Evolutionary conservation across 73 alveolate species (phyloP), one percentile per base, ranked within the genome.

Genomic region (Paramecium bursaria): DNA sequence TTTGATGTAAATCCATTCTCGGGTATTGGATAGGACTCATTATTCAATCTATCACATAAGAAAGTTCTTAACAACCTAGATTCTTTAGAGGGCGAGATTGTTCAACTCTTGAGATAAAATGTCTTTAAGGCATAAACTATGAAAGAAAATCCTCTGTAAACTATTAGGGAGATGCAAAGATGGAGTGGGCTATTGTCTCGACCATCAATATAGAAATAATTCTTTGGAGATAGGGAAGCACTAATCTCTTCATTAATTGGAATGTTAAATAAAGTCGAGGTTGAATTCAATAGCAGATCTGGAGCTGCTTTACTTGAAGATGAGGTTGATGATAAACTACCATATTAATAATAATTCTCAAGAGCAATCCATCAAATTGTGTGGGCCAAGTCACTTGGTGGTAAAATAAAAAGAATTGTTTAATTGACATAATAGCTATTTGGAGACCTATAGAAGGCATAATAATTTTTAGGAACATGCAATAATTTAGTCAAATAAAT

Each of bases 161-260:
- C 87, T 5, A 73, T 94, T 46, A 85, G 97, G 53, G 96, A 94
- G 39, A 88, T 94, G 94, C 88, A 92, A 49, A 90, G 95, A 73
- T 94, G 98, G 96, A 90, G 91, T 47, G 98, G 98, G 5, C 88
- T 94, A 4, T 73, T 94, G 17, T 50, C 92, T 46, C 79, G 93
- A 67, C 91, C 75, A 13, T 75, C 94, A 26, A 87, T 94, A 76
- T 80, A 91, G 73, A 88, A 76, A 79, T 94, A 88, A 13, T 92
- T 94, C 26, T 54, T 85, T 17, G 55, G 30, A 21, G 98, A 94
- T 52, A 85, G 98, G 75, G 93, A 89, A 50, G 75, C 87, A 21
- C 52, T 94, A 21, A 76, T 94, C 17, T 82, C 91, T 31, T 75
- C 94, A 26, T 51, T 92, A 54, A 73, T 85, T 61, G 53, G 57